Base-by-base conservation (phyloP, 2,329 filamentous ascomycete genomes). In the Salinomyces thailandicus region DNA sequence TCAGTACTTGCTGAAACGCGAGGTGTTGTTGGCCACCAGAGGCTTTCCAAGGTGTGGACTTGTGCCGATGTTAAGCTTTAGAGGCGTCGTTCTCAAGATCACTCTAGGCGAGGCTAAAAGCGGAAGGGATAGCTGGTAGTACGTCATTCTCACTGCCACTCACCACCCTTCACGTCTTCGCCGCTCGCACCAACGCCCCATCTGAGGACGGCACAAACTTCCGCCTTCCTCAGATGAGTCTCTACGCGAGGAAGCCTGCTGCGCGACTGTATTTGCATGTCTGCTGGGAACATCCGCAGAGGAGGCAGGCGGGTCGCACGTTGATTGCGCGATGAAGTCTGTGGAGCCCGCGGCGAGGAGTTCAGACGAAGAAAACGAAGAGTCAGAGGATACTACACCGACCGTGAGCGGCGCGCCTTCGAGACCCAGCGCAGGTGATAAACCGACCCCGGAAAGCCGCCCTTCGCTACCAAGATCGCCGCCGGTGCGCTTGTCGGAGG, bases 401-500 rank as follows among this genome's bases (percentile, higher is more conserved):
- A 26, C 29, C 20, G 33, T 22, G n/a, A 26, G 22, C 20, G 20
- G 20, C n/a, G n/a, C 28, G 17, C 24, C 38, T 15, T 13, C 31
- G 15, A 17, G 30, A 30, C 24, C 35, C 5, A 13, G 7, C 9
- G 17, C 11, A 8, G 12, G 20, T 26, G 33, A 18, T 5, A 3
- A 17, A 15, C 33, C 15, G 13, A 12, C 22, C 4, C 20, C 31
- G 15, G 15, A 16, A 26, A 8, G n/a, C n/a, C 35, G 39, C 13
- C 40, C 40, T 14, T 17, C 17, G 5, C 28, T 43, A 3, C 14
- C 37, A 2, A 37, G 41, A 9, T 38, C 38, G 11, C 38, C 39
- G 8, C 41, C 41, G 5, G 37, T n/a, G 5, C 31, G 44, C 6
- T 36, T 46, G 18, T 37, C 41, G 3, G 41, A 46, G 18, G 16